Conservation (phyloP, 495 filamentous ascomycete species). For the Daldinia childiae region DNA sequence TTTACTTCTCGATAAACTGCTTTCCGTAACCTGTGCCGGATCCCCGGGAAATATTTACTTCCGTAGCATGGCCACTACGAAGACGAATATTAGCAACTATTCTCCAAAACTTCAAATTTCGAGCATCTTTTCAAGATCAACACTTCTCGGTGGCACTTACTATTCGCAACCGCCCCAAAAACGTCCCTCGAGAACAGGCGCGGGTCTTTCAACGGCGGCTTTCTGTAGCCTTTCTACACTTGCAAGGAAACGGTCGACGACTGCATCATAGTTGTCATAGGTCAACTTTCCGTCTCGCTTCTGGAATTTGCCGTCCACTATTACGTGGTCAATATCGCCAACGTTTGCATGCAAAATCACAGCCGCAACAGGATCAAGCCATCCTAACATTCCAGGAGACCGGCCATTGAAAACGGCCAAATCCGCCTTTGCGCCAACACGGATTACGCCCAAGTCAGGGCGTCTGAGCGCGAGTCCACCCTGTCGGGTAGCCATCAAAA, state of each 20-base stretch:
- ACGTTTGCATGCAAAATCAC: slow-evolving; percentile 60
- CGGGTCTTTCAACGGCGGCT: slow-evolving; percentile 19
- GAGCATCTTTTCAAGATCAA: not conserved
- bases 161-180: slow-evolving; percentile 36
- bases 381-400: slow-evolving; percentile 57
- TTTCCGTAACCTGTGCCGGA: slow-evolving; percentile 43
- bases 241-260: slow-evolving; percentile 46
- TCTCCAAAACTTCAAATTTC: no score
- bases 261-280: slow-evolving; percentile 37
- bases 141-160: not conserved
- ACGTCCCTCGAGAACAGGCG: slow-evolving; percentile 26
- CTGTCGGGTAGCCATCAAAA: slow-evolving; percentile 58
- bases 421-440: slow-evolving; percentile 58
- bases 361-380: slow-evolving; percentile 62
- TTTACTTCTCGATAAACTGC: slow-evolving; percentile 26
- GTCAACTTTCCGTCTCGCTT: slow-evolving; percentile 52
- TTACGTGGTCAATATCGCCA: slow-evolving; percentile 58
- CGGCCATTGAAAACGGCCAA: slow-evolving; percentile 61
- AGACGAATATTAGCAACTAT: not conserved
- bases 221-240: slow-evolving; percentile 47
- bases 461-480: slow-evolving; percentile 58
- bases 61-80: slow-evolving; percentile 22
- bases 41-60: slow-evolving; percentile 35
- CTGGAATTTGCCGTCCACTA: slow-evolving; percentile 57
- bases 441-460: slow-evolving; percentile 57